A percentile compares a stretch with the other conserved stretches of the same genome.
Evolutionary conservation across 495 filamentous ascomycete species (phyloP).

Genomic region (Astrocystis sublimbata): DNA sequence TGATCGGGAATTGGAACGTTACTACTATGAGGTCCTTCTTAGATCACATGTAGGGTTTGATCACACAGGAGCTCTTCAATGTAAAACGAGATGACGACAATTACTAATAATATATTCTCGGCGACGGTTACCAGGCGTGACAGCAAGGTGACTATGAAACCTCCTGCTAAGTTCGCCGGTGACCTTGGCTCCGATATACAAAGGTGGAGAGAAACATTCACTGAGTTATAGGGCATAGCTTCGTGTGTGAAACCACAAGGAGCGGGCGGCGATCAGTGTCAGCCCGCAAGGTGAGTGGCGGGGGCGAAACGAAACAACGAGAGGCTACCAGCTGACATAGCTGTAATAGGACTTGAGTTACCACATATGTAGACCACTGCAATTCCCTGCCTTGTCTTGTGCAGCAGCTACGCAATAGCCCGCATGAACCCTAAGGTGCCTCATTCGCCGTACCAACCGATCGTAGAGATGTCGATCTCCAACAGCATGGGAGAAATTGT

Average conservation of each 20-base stretch:
- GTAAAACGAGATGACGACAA: neutral
- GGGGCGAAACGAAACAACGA: neutral
- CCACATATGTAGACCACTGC: neutral
- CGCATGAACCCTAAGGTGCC: neutral
- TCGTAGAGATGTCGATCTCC: conserved; percentile 7
- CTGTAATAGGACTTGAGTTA: neutral
- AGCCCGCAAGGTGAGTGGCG: neutral
- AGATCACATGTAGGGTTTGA: neutral
- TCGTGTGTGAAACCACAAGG: neutral
- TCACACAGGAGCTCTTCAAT: conserved; percentile 2
- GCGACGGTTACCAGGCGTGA: neutral
- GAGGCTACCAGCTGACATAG: conserved; percentile 3
- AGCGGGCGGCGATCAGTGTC: neutral
- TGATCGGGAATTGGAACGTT: neutral
- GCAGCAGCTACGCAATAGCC: neutral
- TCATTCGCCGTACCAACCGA: neutral
- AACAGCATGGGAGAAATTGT: neutral
- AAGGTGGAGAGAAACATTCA: neutral
- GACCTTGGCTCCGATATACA: neutral
- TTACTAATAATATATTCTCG: neutral
- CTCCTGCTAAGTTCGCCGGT: neutral
- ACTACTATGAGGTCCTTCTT: neutral
- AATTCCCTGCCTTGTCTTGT: neutral
- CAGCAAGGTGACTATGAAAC: neutral
- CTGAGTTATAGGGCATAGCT: neutral